Evolutionary conservation across 805 yeast genomes (phyloP).

Genomic region (Brettanomyces naardenensis): DNA sequence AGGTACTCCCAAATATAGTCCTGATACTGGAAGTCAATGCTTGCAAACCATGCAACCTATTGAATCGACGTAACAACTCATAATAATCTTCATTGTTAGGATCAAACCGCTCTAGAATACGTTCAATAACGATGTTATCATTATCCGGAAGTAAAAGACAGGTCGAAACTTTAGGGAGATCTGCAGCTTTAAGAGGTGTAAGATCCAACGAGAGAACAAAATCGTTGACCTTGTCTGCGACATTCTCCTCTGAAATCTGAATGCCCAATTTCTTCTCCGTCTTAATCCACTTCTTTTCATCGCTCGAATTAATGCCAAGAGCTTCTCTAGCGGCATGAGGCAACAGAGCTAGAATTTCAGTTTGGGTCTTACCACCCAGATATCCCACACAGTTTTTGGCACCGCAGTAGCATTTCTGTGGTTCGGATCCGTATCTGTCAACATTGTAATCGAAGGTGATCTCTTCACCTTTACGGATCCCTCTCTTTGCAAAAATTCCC

Average conservation of each 20-base stretch:
- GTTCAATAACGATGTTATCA: constrained; percentile 54
- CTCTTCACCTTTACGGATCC: constrained; percentile 73
- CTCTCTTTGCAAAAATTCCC: constrained; percentile 89
- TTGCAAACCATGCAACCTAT: constrained; percentile 81
- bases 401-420: constrained; percentile 93
- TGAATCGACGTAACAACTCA: constrained; percentile 47
- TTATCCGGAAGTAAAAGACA: constrained; percentile 67
- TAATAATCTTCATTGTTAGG: constrained; percentile 22
- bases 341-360: constrained; percentile 76
- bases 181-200: constrained; percentile 41
- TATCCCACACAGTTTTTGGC: constrained; percentile 87
- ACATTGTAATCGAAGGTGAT: constrained; percentile 90
- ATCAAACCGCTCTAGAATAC: constrained; percentile 59
- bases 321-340: constrained; percentile 85
- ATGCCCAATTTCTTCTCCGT: constrained; percentile 43
- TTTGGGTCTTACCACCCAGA: constrained; percentile 95
- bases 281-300: constrained; percentile 67
- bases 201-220: constrained; percentile 56
- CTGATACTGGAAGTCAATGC: constrained; percentile 58
- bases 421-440: constrained; percentile 90
- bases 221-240: constrained; percentile 53
- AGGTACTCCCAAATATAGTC: constrained; percentile 16
- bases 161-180: constrained; percentile 74
- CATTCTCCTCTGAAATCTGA: constrained; percentile 40
- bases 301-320: constrained; percentile 60